phyloP scores from a whole-genome alignment of 2,329 filamentous ascomycete genomes.

The Botrytis elliptica region DNA sequence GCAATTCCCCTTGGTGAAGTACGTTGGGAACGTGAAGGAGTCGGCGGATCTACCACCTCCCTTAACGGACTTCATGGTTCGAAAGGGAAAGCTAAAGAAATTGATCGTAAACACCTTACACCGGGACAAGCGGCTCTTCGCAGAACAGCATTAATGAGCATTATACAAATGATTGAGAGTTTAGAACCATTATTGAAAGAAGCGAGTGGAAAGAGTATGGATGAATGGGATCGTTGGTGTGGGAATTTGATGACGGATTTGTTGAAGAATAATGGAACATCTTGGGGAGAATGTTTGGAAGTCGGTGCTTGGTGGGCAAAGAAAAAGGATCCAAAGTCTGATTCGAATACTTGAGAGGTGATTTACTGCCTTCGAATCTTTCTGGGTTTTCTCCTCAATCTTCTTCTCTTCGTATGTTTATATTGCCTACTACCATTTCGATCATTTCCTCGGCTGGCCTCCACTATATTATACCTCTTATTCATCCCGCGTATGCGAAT shows the following conservation, averaged over 20 bases:
- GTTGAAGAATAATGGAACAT: slow-evolving; percentile 73
- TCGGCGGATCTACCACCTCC: slow-evolving; percentile 60
- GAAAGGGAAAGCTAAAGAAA: slow-evolving; percentile 37
- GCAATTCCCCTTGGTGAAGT: slow-evolving; percentile 85
- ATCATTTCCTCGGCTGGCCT: neutral
- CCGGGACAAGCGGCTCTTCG: slow-evolving; percentile 71
- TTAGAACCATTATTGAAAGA: slow-evolving; percentile 81
- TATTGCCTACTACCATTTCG: neutral
- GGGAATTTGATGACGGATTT: slow-evolving; percentile 83
- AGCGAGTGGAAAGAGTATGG: slow-evolving; percentile 79
- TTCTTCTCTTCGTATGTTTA: neutral
- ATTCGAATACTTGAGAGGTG: slow-evolving; percentile 6
- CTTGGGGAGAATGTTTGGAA: slow-evolving; percentile 81
- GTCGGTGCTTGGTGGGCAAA: slow-evolving; percentile 87
- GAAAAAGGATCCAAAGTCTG: slow-evolving; percentile 65
- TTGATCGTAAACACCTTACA: slow-evolving; percentile 35
- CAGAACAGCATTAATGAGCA: slow-evolving; percentile 75
- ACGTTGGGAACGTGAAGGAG: slow-evolving; percentile 80
- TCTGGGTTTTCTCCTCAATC: neutral
- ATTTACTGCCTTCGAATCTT: neutral
- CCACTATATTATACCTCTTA: neutral
- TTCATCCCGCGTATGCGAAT: neutral
- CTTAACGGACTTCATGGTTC: slow-evolving; percentile 52
- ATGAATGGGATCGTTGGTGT: slow-evolving; percentile 92
- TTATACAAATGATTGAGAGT: slow-evolving; percentile 80